Conservation (phyloP, 495 filamentous ascomycete species). For the Baudoinia panamericana region DNA sequence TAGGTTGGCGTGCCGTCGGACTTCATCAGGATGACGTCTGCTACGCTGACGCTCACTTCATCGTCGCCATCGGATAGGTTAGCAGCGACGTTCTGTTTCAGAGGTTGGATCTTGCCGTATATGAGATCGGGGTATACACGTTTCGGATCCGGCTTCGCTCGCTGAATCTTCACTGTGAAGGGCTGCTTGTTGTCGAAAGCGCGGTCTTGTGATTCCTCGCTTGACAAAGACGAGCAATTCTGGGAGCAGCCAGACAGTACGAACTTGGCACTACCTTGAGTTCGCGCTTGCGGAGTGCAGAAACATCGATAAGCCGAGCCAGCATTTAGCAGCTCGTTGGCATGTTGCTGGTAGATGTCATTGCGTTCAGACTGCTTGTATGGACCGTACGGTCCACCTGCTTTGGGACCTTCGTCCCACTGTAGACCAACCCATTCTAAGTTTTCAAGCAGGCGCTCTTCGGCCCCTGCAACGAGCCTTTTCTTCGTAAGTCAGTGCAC, state of each 20-base stretch:
- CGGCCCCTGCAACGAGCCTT: conserved; percentile 65
- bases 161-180: conserved; percentile 67
- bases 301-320: conserved; percentile 88
- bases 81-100: conserved; percentile 26
- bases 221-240: conserved; percentile 52
- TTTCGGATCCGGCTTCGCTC: conserved; percentile 36
- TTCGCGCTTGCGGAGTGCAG: conserved; percentile 61
- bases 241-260: conserved; percentile 29
- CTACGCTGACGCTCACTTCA: conserved; percentile 38
- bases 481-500: conserved; percentile 46
- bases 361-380: conserved; percentile 83
- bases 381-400: conserved; percentile 67
- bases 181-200: conserved; percentile 41
- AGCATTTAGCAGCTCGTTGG: conserved; percentile 50
- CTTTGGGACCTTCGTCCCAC: conserved; percentile 91
- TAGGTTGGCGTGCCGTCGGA: conserved; percentile 87
- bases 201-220: conserved; percentile 53
- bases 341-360: conserved; percentile 57
- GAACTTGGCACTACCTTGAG: conserved; percentile 48
- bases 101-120: conserved; percentile 41
- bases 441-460: conserved; percentile 61
- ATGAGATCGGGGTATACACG: conserved; percentile 62
- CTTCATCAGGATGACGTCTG: conserved; percentile 74
- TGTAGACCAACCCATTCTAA: conserved; percentile 76
- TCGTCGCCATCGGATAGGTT: conserved; percentile 4